Evolutionary conservation across 2,329 filamentous ascomycete genomes (phyloP).

Genomic region (Alternaria viburni): DNA sequence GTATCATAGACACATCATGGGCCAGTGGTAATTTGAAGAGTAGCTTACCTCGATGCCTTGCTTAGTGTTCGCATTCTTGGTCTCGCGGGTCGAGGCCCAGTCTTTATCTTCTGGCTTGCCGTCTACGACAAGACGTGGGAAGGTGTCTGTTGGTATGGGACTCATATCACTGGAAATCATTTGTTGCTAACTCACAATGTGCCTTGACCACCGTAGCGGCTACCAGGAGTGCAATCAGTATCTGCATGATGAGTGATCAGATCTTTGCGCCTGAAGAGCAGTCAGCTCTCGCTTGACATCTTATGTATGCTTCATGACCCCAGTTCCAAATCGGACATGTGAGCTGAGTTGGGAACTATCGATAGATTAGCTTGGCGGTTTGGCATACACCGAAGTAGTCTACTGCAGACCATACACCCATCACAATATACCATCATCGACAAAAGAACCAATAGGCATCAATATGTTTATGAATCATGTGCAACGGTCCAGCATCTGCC

Average conservation of each 20-base stretch:
- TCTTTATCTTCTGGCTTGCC: constrained; percentile 32
- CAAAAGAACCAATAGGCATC: neutral
- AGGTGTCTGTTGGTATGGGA: neutral
- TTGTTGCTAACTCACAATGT: neutral
- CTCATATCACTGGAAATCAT: neutral
- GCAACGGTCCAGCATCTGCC: neutral
- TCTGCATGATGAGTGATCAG: neutral
- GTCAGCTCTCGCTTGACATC: neutral
- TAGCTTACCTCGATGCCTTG: constrained; percentile 28
- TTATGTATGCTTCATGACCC: neutral
- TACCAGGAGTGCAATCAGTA: neutral
- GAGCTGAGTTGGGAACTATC: neutral
- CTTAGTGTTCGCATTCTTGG: constrained; percentile 37
- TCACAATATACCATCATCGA: neutral
- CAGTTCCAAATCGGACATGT: neutral
- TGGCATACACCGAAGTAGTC: neutral
- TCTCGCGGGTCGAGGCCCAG: constrained; percentile 26
- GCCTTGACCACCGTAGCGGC: neutral
- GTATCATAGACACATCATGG: neutral
- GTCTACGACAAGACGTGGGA: neutral
- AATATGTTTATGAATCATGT: neutral
- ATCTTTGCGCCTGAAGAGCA: neutral
- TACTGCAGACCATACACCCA: neutral
- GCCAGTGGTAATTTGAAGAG: neutral
- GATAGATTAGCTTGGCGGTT: neutral